Evolutionary conservation across 2,329 filamentous ascomycete species (phyloP).

Genomic region (Verticillium nonalfalfae): DNA sequence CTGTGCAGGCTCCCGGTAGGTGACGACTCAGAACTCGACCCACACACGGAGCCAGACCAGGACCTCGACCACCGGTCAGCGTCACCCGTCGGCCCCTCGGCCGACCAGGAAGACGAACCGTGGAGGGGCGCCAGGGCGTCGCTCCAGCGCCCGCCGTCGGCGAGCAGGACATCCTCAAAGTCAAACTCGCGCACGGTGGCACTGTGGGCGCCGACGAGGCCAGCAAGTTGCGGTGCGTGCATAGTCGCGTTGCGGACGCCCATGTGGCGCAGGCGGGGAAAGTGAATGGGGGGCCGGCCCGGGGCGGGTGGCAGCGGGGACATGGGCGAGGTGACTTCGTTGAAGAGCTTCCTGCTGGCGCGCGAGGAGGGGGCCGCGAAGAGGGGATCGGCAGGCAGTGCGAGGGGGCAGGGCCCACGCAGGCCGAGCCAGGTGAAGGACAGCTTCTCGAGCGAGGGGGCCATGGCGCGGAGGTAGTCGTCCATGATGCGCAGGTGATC

Average conservation of each 20-base stretch:
- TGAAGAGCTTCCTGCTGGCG: slow-evolving; percentile 51
- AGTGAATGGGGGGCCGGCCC: slow-evolving; percentile 50
- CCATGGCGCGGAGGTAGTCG: slow-evolving; percentile 69
- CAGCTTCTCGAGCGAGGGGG: slow-evolving; percentile 59
- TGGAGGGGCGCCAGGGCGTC: slow-evolving; percentile 70
- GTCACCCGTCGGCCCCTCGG: neutral
- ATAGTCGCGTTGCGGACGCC: slow-evolving; percentile 67
- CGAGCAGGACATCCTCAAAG: slow-evolving; percentile 69
- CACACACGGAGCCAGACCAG: neutral
- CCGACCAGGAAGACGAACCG: slow-evolving; percentile 24
- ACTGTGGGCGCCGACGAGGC: slow-evolving; percentile 62
- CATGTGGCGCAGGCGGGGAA: slow-evolving; percentile 62
- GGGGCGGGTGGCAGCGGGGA: slow-evolving; percentile 51
- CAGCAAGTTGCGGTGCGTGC: slow-evolving; percentile 63
- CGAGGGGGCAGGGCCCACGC: slow-evolving; percentile 68
- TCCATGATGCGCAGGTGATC: slow-evolving; percentile 76
- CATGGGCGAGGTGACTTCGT: slow-evolving; percentile 59
- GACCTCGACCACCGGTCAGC: neutral
- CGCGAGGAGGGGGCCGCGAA: slow-evolving; percentile 52
- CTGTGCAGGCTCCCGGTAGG: slow-evolving; percentile 11
- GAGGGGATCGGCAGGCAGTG: slow-evolving; percentile 64
- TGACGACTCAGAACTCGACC: neutral
- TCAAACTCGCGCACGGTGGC: slow-evolving; percentile 68
- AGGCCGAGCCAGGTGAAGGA: slow-evolving; percentile 71
- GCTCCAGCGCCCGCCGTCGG: slow-evolving; percentile 68